These are phyloP conservation scores for Fusarium secorum DNA, from an alignment of 2,329 filamentous ascomycete genomes.

Conservation along the genomic window DNA sequence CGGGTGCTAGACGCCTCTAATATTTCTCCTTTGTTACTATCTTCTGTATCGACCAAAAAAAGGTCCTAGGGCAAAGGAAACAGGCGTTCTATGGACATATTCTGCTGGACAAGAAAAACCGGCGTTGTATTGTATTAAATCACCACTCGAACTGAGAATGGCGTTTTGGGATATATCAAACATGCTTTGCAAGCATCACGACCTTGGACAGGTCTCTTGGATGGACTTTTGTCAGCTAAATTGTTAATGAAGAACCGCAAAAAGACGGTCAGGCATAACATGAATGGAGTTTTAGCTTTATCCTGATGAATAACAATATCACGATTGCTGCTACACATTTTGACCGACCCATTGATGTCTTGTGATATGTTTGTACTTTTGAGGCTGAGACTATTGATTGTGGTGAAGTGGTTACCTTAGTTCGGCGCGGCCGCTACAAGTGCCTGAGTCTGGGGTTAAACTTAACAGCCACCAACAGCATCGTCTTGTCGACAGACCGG, in stretches of 20 bases:
- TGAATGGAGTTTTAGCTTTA: conserved; percentile 15
- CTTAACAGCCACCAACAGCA: conserved; percentile 19
- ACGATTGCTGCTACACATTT: neutral
- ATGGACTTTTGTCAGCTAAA: conserved; percentile 31
- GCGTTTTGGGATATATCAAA: conserved; percentile 34
- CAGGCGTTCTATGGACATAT: conserved; percentile 29
- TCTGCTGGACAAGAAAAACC: conserved; percentile 32
- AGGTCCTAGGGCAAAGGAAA: conserved; percentile 19
- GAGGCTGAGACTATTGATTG: conserved; percentile 11
- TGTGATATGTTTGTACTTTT: neutral
- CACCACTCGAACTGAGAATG: conserved; percentile 31
- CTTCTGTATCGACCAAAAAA: conserved; percentile 31
- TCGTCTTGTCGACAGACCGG: neutral
- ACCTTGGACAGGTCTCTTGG: conserved; percentile 37
- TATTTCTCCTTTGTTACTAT: conserved; percentile 29
- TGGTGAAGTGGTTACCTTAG: conserved; percentile 31
- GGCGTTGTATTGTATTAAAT: conserved; percentile 34
- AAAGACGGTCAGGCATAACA: conserved; percentile 23
- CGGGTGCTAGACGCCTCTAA: conserved; percentile 34
- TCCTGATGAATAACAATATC: conserved; percentile 27
- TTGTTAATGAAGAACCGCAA: conserved; percentile 36
- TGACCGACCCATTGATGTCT: neutral
- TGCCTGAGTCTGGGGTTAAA: conserved; percentile 26
- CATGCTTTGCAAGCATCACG: conserved; percentile 33
- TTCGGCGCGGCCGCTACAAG: conserved; percentile 5